Base-by-base conservation (phyloP, 1,284 basidiomycete genomes). In the Ganoderma lingzhi region DNA sequence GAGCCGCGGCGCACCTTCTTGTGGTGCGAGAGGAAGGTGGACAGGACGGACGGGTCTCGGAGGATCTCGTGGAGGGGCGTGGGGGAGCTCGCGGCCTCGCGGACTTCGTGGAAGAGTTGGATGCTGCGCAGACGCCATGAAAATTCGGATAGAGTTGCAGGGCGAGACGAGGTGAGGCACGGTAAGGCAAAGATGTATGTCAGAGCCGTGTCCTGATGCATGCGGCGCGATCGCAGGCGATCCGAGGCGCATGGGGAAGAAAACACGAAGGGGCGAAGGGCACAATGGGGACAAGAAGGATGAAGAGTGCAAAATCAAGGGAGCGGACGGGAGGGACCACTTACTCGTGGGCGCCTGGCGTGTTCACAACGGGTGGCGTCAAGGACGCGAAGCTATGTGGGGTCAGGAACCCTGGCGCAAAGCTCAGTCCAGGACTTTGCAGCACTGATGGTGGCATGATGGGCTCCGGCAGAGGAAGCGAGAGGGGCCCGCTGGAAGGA, bases 11-110 rank as follows among this genome's bases (percentile, higher is more conserved):
- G 73, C 14, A 73, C 45, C 63, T 77, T 79, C 76, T 76, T 79
- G 62, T 71, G 71, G 53, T 73, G 75, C 17, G 76, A 71, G 23
- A 19, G 19, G 53, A 79, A 74, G 60, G 79, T 73, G 55, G 73
- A 73, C 28, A 80, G 74, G 60, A 79, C 70, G 41, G 72, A 71
- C 9, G 80, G 79, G 64, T 80, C 78, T 53, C 78, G 79, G 19
- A 80, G 75, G 68, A 80, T 75, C 68, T 77, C 79, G 69, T 75
- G 73, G 55, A 80, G 76, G 5, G 79, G 79, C 19, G 78, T 76
- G 8, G 79, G 78, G 23, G 79, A 76, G n/a, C 73, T 65, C 42
- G 76, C 73, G 35, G 77, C 79, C 73, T 81, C 76, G 58, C 76
- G 73, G 37, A 79, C 75, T 68, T 80, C 77, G 66, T 75, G 67